Evolutionary conservation across 768 basidiomycete species (phyloP), one percentile per base, ranked within the genome.

Genomic region (Mycena capillaripes): DNA sequence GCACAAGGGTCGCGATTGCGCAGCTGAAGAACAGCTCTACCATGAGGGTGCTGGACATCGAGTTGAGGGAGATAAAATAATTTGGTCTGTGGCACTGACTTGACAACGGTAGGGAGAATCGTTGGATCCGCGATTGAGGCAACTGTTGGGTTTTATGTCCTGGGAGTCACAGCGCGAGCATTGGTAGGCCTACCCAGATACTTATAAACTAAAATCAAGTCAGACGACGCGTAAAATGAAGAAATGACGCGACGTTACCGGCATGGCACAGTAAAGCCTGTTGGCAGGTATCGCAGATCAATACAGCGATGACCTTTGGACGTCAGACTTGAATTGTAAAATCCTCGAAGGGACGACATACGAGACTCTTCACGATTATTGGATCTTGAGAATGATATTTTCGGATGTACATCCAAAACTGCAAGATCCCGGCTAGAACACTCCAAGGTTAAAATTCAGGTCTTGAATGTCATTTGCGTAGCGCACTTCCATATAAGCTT

Each of bases 1-100:
- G 74, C 1, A 75, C 74, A 23, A 75, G 27, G 14, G 71, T 71
- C 42, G 74, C 61, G 44, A 75, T 75, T 27, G 71, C 71, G 58
- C 68, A 72, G 40, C 74, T 75, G 74, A 75, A 75, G 55, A 72
- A 75, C 44, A 75, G 52, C 64, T 75, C 62, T 19, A 75, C 61
- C 66, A 75, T 72, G 64, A 75, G 71, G 34, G 71, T 75, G 32
- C 74, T 75, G 48, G 21, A 27, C 17, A 9, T 29, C 2, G 27
- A 32, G 27, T 52, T 25, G 61, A 40, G 10, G 4, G 12, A 42
- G 27, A 32, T 10, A n/a, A 29, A 25, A 36, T 21, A 17, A 50
- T 14, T 46, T 21, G 29, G 19, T 55, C 19, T 30, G 32, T 4
- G 12, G 5, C 30, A 66, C 64, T 50, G 2, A 70, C 69, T 74